Percentiles rank a stretch among this genome's conserved stretches.
Evolutionary conservation across 2,329 filamentous ascomycete genomes (phyloP).

Genomic region (Diaporthe sp.): DNA sequence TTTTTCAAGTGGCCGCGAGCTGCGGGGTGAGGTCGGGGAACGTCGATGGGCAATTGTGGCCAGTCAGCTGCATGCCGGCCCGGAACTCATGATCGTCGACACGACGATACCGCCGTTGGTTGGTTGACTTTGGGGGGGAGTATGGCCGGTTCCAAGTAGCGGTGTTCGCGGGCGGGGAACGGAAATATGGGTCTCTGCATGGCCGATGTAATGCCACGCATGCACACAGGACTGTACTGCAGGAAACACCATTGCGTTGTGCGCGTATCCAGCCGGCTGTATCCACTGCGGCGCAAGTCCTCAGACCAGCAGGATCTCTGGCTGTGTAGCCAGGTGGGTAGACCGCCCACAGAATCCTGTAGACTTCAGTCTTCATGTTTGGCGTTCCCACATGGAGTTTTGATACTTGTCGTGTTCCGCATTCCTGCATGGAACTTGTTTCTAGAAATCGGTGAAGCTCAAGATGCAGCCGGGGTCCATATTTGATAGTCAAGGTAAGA

Average conservation of each 20-base stretch:
- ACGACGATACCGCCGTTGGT: constrained; percentile 20
- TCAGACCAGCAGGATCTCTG: background rate
- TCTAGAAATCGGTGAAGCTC: constrained; percentile 27
- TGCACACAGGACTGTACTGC: constrained; percentile 4
- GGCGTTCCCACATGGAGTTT: background rate
- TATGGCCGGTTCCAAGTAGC: constrained; percentile 26
- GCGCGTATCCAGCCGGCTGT: constrained; percentile 9
- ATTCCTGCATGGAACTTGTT: constrained; percentile 20
- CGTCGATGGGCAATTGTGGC: background rate
- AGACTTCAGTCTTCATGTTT: background rate
- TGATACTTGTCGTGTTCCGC: constrained; percentile 1
- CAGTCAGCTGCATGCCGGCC: constrained; percentile 27
- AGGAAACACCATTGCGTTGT: constrained; percentile 19
- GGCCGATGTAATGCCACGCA: constrained; percentile 34
- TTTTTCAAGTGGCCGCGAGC: background rate
- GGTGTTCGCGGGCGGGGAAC: constrained; percentile 28
- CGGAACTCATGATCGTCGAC: constrained; percentile 26
- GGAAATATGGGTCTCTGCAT: constrained; percentile 29
- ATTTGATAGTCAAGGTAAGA: background rate
- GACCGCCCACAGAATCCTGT: background rate
- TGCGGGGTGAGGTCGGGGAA: constrained; percentile 29
- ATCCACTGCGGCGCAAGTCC: constrained; percentile 22
- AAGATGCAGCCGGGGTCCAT: background rate
- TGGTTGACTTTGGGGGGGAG: constrained; percentile 5
- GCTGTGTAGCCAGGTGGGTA: background rate